These are phyloP conservation scores for Solanum phureja DNA, from an alignment of 257 asterid genomes.

Conservation along the genomic window DNA sequence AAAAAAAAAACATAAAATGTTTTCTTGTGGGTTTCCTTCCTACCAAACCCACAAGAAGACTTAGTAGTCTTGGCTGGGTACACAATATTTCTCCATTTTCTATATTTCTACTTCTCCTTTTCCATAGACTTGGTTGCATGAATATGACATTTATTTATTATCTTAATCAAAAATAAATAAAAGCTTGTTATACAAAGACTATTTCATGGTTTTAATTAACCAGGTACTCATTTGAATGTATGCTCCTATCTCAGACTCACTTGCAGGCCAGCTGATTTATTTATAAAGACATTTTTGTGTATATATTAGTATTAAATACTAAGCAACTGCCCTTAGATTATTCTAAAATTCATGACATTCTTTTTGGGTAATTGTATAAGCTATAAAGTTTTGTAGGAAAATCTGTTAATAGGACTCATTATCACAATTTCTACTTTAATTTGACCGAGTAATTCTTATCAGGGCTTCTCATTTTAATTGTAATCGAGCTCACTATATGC, in stretches of 20 bases:
- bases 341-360: background rate
- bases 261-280: conserved; percentile 8
- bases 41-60: background rate
- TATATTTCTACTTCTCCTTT: background rate
- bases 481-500: too few relatives aligned
- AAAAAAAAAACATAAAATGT: too few relatives aligned
- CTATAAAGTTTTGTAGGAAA: background rate
- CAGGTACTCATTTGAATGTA: background rate
- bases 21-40: too few relatives aligned
- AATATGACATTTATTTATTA: background rate
- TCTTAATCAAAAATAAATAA: background rate
- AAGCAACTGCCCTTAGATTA: background rate
- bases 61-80: background rate
- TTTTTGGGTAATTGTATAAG: background rate
- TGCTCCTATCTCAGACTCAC: background rate
- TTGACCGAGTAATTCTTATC: background rate
- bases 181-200: background rate
- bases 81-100: background rate
- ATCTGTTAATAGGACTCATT: background rate
- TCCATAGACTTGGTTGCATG: background rate
- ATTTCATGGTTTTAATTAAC: background rate
- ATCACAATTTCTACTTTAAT: background rate
- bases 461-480: background rate
- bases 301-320: background rate
- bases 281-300: background rate